These are phyloP conservation scores for Dactylellina cionopaga DNA, from an alignment of 2,329 filamentous ascomycete genomes.

Conservation along the genomic window DNA sequence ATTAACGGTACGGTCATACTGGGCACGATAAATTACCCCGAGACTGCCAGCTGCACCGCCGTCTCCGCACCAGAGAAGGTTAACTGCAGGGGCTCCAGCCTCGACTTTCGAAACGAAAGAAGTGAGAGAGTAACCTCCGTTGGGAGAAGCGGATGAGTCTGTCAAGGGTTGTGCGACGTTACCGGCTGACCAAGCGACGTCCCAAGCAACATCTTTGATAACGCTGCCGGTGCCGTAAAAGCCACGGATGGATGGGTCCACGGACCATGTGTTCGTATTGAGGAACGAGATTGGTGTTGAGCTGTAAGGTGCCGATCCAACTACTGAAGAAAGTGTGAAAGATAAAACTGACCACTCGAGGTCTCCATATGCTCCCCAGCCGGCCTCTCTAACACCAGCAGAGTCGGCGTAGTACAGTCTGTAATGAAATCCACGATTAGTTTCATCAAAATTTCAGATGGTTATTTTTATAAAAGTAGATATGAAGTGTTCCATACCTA, in stretches of 20 bases:
- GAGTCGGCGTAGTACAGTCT: constrained; percentile 21
- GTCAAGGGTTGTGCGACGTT: constrained; percentile 3
- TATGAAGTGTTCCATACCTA: constrained; percentile 3
- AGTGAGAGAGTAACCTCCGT: constrained; percentile 28
- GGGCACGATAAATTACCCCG: constrained; percentile 13
- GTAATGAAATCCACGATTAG: background rate
- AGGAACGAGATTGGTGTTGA: constrained; percentile 28
- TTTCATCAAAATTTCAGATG: background rate
- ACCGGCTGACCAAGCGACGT: constrained; percentile 17
- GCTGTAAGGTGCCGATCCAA: background rate
- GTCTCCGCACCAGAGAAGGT: constrained; percentile 34
- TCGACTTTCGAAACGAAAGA: constrained; percentile 25
- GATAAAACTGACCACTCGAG: background rate
- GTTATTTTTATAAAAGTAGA: background rate
- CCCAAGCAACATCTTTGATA: constrained; percentile 18
- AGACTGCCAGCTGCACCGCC: constrained; percentile 12
- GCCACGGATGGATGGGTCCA: constrained; percentile 5
- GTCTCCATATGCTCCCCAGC: constrained; percentile 19
- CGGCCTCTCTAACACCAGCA: constrained; percentile 2
- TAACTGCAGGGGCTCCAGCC: constrained; percentile 2
- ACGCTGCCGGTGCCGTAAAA: constrained; percentile 6
- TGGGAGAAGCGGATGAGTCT: constrained; percentile 1
- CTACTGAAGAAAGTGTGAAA: background rate
- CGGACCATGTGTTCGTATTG: constrained; percentile 32
- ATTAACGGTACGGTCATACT: background rate